Evolutionary conservation across 73 alveolate genomes (phyloP).

Genomic region (Paraurostyla sp.): DNA sequence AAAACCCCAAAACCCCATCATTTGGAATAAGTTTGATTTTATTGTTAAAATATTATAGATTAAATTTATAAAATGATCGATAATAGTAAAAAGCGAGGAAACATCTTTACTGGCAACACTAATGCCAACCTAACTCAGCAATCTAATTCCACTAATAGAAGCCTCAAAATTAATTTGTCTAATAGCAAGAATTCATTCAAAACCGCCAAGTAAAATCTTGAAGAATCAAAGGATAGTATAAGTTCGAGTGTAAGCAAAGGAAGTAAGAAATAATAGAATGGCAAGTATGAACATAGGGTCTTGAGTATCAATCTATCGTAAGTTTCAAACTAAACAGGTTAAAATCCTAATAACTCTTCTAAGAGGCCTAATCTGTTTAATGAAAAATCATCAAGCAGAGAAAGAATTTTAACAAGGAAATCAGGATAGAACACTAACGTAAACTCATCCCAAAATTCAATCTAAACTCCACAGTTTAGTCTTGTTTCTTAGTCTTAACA

Average conservation of each 20-base stretch:
- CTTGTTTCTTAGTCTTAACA: not conserved
- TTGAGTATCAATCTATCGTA: not conserved
- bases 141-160: not conserved
- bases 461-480: not conserved
- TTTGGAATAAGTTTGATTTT: no score
- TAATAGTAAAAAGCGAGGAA: not conserved
- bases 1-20: no score
- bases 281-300: not conserved
- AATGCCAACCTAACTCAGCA: not conserved
- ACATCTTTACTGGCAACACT: not conserved
- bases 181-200: not conserved
- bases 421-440: not conserved
- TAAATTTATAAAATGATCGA: not conserved
- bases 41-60: not conserved
- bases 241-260: not conserved
- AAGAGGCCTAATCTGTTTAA: conserved; percentile 7
- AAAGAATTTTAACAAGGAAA: conserved; percentile 12
- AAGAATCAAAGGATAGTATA: not conserved
- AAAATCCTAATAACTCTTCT: not conserved
- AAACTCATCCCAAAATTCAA: not conserved
- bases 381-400: conserved; percentile 53
- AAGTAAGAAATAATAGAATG: not conserved
- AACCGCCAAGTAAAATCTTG: not conserved
- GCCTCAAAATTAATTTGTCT: not conserved
- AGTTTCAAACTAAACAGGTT: not conserved